Evolutionary conservation across 2,329 filamentous ascomycete genomes (phyloP), one percentile per base, ranked within the genome.

Genomic region (Fusarium brevicatenulatum): DNA sequence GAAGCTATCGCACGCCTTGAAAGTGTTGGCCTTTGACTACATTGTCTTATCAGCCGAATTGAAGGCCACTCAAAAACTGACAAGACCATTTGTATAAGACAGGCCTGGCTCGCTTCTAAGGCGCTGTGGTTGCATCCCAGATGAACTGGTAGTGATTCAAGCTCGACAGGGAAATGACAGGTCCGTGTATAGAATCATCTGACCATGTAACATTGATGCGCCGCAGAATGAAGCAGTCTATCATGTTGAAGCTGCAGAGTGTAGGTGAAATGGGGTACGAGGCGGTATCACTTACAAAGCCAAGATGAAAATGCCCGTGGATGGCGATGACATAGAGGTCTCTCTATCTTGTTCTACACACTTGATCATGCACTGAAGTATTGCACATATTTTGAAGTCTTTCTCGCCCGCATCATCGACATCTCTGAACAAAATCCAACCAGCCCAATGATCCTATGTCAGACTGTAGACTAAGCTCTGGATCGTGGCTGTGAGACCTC

Each of bases 11-110:
- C 18, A 23, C 18, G 10, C 10, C 42, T 15, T 18, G 4, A 9
- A 23, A 23, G 1, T 43, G 5, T 23, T 18, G 7, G 9, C 7
- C 1, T 16, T 16, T 23, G 42, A 0, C n/a, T 2, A 43, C 10
- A 7, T 11, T 43, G 2, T 0, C 16, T 43, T 18, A 0, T 9
- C 42, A 43, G 42, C 0, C 18, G 15, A 23, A 1, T 18, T 11
- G 15, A 43, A 5, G n/a, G 42, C n/a, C 42, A 43, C 0, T 5
- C 2, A 8, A 43, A 1, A 23, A 5, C 25, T 18, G 21, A n/a
- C 19, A 32, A n/a, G 15, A 16, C 15, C 46, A n/a, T 11, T 10
- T 32, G 9, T 6, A 21, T 49, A 13, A 11, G 19, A 16, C 9
- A 32, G 4, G 13, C 9, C 28, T 32, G 46, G 16, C 13, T 32